Base-by-base conservation (phyloP, 352 stramenopile genomes). In the Pythium periplocum region DNA sequence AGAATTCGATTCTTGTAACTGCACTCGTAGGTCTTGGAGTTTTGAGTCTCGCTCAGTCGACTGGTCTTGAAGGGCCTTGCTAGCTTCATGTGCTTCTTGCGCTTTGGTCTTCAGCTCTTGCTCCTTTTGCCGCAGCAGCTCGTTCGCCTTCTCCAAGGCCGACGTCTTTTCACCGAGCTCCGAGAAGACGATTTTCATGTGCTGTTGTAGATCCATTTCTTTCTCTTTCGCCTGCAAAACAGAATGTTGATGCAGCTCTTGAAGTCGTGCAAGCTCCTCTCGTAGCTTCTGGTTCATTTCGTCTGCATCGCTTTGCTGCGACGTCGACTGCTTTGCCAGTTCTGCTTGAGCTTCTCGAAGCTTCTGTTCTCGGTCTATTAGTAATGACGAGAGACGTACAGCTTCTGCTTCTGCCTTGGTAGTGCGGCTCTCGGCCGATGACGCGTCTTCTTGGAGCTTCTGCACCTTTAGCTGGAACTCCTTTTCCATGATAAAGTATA, bases 401-500 rank as follows among this genome's bases (percentile, higher is more conserved):
- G 17, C 35, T 2, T 64, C 68, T 0, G 41, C 32, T 41, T 82
- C 71, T 6, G 68, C 59, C 51, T 64, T 65, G 0, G 38, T 30
- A 6, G 56, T 59, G 51, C 66, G 53, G 11, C 49, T 44, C 2
- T 73, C 32, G 6, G 65, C 47, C 10, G 7, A 11, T 2, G 62
- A 40, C 0, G 81, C 45, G 10, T 68, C 55, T 37, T 68, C 52
- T 47, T 80, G 56, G 0, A 83, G 52, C 40, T 64, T 47, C 0
- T 33, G 32, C 43, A 83, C 62, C 10, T 68, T 52, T 4, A 53
- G 50, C 32, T 69, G 61, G 0, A 72, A 6, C 2, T 61, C 46
- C 4, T 68, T 71, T 45, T 86, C 64, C 10, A 56, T 68, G 3
- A 53, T 32, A 17, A 77, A 68, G 6, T 64, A 63, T 7, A 61